Conservation (phyloP, 1,284 basidiomycete species). For the Coniophora puteana region DNA sequence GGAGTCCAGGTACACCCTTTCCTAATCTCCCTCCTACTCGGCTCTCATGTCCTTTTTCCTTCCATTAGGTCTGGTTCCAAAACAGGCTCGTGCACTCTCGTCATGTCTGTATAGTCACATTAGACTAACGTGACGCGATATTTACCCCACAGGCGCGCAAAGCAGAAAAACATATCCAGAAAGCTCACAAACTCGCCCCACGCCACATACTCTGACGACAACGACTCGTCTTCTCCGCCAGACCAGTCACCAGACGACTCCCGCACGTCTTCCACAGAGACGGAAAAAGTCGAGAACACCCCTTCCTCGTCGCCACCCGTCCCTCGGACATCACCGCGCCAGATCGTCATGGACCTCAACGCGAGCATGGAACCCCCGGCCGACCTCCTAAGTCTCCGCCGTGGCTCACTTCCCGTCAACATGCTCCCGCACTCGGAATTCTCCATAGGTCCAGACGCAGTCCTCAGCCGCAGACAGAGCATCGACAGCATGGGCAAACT, state of each 20-base stretch:
- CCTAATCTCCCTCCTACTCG: no score
- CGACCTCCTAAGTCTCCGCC: constrained; percentile 25
- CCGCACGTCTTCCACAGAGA: constrained; percentile 26
- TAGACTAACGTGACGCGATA: no score
- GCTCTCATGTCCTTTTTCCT: constrained; percentile 22
- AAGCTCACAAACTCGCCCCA: constrained; percentile 21
- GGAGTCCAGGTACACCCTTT: constrained; percentile 92
- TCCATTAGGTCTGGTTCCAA: constrained; percentile 80
- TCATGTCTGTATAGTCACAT: constrained; percentile 6
- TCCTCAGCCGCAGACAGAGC: constrained; percentile 48
- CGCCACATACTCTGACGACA: no score
- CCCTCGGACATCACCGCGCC: constrained; percentile 32
- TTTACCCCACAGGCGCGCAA: constrained; percentile 58
- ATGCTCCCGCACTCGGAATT: constrained; percentile 24
- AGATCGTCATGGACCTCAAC: constrained; percentile 35
- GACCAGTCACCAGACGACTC: constrained; percentile 28
- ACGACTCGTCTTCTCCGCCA: constrained; percentile 15
- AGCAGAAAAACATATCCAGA: constrained; percentile 55
- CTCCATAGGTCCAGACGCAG: constrained; percentile 11
- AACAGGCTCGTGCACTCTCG: constrained; percentile 60
- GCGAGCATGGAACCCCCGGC: constrained; percentile 24
- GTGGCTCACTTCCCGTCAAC: constrained; percentile 51
- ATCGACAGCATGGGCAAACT: constrained; percentile 63
- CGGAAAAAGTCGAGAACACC: constrained; percentile 25
- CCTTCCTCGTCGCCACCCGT: constrained; percentile 34